phyloP scores from a whole-genome alignment of 2,329 filamentous ascomycete species.

The Samsoniella hepiali region DNA sequence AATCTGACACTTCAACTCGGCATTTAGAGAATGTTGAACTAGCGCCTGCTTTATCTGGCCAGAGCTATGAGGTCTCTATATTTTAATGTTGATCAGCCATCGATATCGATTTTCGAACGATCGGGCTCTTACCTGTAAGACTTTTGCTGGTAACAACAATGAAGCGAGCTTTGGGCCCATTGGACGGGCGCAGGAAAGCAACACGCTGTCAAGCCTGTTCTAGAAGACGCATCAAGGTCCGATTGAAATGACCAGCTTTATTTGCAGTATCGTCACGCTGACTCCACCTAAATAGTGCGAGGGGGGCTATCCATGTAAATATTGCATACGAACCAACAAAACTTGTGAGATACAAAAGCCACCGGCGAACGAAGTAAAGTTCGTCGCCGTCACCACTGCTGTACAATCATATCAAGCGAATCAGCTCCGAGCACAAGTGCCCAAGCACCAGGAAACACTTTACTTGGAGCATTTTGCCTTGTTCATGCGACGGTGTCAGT shows the following conservation, averaged over 20 bases:
- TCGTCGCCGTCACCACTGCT: slow-evolving; percentile 16
- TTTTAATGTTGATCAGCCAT: too few species aligned
- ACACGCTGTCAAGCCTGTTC: neutral
- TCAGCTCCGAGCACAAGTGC: neutral
- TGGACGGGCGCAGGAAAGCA: slow-evolving; percentile 27
- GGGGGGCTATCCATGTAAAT: slow-evolving; percentile 25
- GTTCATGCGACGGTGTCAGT: slow-evolving; percentile 4
- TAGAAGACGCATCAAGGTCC: neutral
- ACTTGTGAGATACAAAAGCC: slow-evolving; percentile 22
- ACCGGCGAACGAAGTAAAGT: neutral
- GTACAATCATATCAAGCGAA: neutral
- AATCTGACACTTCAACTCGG: too few species aligned
- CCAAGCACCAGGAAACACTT: neutral
- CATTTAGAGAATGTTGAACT: too few species aligned
- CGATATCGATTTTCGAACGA: too few species aligned
- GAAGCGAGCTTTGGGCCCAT: slow-evolving; percentile 24
- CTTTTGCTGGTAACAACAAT: neutral
- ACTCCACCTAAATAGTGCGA: slow-evolving; percentile 23
- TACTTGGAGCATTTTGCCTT: slow-evolving; percentile 23
- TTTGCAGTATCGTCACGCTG: neutral
- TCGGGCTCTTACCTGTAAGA: too few species aligned
- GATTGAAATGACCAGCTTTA: neutral
- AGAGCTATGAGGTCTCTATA: too few species aligned
- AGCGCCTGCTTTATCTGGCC: too few species aligned
- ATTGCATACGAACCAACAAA: slow-evolving; percentile 27